A percentile compares a stretch with the other conserved stretches of the same genome.
These are phyloP conservation scores for Naganishia albida DNA, from an alignment of 1,284 basidiomycete genomes.

Conservation along the genomic window DNA sequence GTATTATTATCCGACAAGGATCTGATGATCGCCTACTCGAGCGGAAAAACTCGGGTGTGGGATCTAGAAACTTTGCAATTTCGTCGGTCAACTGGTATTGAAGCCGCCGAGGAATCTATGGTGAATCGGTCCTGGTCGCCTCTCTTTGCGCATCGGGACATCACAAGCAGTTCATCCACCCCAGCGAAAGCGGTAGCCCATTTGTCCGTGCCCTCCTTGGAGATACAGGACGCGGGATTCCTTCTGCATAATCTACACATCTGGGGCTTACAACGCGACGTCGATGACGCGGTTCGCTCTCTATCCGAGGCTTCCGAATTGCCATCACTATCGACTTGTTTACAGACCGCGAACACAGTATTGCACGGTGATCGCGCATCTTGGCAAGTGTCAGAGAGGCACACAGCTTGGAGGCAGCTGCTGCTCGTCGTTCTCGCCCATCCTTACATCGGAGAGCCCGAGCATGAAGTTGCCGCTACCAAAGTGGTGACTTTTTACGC, in stretches of 20 bases:
- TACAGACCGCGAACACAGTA: constrained; percentile 2
- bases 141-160: background rate
- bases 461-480: constrained; percentile 65
- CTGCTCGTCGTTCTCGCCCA: constrained; percentile 69
- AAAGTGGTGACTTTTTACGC: constrained; percentile 76
- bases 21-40: constrained; percentile 73
- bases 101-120: constrained; percentile 75
- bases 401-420: constrained; percentile 69
- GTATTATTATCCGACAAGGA: constrained; percentile 71
- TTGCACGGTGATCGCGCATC: constrained; percentile 44
- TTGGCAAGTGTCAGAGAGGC: constrained; percentile 71
- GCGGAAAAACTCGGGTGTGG: constrained; percentile 81
- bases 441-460: constrained; percentile 70
- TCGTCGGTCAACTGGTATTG: constrained; percentile 73
- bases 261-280: constrained; percentile 59
- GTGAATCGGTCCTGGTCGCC: constrained; percentile 65
- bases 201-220: constrained; percentile 33
- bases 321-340: background rate
- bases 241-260: constrained; percentile 34
- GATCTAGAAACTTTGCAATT: constrained; percentile 82
- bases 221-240: constrained; percentile 1
- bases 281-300: constrained; percentile 50
- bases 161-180: background rate
- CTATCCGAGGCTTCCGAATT: background rate
- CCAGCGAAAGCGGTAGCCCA: constrained; percentile 15